Conservation (phyloP, 179 eudicot species). For the Pouteria campechiana region DNA sequence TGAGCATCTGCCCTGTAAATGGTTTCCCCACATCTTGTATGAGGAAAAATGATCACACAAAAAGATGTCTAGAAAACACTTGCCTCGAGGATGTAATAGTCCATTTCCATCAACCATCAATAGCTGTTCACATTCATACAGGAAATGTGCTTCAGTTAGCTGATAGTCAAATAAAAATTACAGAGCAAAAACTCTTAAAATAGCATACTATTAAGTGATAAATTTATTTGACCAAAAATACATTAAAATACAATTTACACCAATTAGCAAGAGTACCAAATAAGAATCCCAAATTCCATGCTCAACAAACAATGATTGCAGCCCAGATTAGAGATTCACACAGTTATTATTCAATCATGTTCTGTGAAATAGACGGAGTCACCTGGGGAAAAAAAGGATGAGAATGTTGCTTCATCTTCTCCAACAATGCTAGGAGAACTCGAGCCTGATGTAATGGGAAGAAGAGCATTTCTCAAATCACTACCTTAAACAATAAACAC, state of each 20-base stretch:
- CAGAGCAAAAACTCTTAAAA: no score
- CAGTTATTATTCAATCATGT: no score
- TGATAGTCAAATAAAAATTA: neutral
- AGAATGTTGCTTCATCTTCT: constrained; percentile 56
- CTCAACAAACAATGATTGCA: no score
- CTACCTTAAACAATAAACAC: neutral
- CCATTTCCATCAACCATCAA: constrained; percentile 99
- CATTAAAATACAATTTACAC: neutral
- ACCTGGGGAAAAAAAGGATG: constrained; percentile 88
- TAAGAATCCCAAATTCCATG: no score
- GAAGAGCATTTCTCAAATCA: neutral
- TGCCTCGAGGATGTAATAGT: constrained; percentile 93
- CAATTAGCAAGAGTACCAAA: no score
- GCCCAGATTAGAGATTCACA: no score
- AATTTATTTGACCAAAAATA: neutral
- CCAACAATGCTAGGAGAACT: constrained; percentile 55
- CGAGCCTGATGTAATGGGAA: constrained; percentile 45
- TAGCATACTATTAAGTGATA: no score
- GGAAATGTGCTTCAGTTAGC: neutral
- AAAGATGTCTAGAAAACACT: constrained; percentile 22
- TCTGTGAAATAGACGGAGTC: no score
- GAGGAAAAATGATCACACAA: no score
- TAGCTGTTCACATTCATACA: constrained; percentile 28
- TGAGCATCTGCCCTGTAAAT: no score
- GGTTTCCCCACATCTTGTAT: no score